A percentile compares a stretch with the other conserved stretches of the same genome.
Conservation (phyloP, 1,139 yeast genomes). For the Suhomyces guaymorum region DNA sequence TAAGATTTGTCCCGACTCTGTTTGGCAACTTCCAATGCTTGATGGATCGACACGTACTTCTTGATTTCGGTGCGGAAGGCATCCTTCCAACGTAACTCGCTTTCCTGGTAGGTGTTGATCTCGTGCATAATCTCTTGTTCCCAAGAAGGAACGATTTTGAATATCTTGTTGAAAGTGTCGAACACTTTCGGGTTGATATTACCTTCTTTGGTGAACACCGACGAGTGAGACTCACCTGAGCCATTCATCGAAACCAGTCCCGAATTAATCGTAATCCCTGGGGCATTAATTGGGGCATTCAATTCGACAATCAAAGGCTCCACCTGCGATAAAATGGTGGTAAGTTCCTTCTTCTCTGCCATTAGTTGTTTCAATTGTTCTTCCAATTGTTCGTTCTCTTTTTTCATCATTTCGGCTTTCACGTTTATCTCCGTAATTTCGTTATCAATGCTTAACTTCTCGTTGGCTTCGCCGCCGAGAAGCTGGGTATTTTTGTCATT, state of each 20-base stretch:
- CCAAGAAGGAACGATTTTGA: slow-evolving; percentile 38
- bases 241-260: background rate
- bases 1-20: slow-evolving; percentile 29
- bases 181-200: slow-evolving; percentile 29
- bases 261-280: background rate
- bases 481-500: slow-evolving; percentile 27
- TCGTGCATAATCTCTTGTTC: slow-evolving; percentile 35
- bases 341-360: slow-evolving; percentile 31
- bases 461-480: slow-evolving; percentile 24
- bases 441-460: slow-evolving; percentile 21
- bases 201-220: slow-evolving; percentile 37
- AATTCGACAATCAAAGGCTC: slow-evolving; percentile 33
- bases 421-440: slow-evolving; percentile 17
- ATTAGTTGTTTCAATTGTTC: slow-evolving; percentile 24
- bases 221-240: slow-evolving; percentile 4
- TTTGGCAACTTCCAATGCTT: slow-evolving; percentile 35
- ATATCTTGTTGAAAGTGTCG: slow-evolving; percentile 30
- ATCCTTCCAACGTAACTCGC: slow-evolving; percentile 38
- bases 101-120: slow-evolving; percentile 28
- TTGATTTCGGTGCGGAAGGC: slow-evolving; percentile 34
- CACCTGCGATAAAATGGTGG: slow-evolving; percentile 20
- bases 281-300: slow-evolving; percentile 9
- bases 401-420: slow-evolving; percentile 19
- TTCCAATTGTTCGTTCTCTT: slow-evolving; percentile 28
- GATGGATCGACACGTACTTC: slow-evolving; percentile 33